Base-by-base conservation (phyloP, 352 stramenopile genomes). In the Phytophthora crassamura region DNA sequence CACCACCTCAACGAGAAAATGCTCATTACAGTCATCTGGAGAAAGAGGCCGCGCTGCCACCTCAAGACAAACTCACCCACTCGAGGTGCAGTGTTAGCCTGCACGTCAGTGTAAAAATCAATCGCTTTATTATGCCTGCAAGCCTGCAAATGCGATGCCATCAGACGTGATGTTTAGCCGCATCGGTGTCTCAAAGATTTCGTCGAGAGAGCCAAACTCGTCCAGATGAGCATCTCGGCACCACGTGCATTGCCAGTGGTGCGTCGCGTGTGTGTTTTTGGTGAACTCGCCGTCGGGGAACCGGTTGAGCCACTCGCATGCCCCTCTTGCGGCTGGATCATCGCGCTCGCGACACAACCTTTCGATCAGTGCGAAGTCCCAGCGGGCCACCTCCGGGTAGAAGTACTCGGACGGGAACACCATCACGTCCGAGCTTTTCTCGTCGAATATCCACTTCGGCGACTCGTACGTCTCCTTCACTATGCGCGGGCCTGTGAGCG, bases 191-290 rank as follows among this genome's bases (percentile, higher is more conserved):
- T 57, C 35, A 14, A 84, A 77, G 35, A 84, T 57, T 22, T 57
- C 39, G 7, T 52, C n/a, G 0, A 86, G 58, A 34, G 61, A 36
- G 25, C 55, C 35, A 47, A 79, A 84, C 34, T 63, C 58, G 25
- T 64, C 38, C 36, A 69, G 39, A 8, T 68, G 33, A 7, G 79
- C 72, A 18, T 78, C 74, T 35, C 53, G 35, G 28, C 80, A 86
- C 80, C 78, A 88, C 34, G 78, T 85, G 55, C 78, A 90, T 61
- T 87, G 78, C 78, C 74, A 86, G 42, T 82, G 80, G 46, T 85
- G 80, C 2, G 65, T 74, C 22, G 76, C 77, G 34, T 79, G 69
- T 2, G 78, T 85, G 6, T 74, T 69, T 30, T 38, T 43, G 0
- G 76, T 90, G 47, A 83, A 84, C 39, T 86, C 61, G 36, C 80